These are phyloP conservation scores for Trametes cinnabarina DNA, from an alignment of 768 basidiomycete genomes.

Conservation along the genomic window DNA sequence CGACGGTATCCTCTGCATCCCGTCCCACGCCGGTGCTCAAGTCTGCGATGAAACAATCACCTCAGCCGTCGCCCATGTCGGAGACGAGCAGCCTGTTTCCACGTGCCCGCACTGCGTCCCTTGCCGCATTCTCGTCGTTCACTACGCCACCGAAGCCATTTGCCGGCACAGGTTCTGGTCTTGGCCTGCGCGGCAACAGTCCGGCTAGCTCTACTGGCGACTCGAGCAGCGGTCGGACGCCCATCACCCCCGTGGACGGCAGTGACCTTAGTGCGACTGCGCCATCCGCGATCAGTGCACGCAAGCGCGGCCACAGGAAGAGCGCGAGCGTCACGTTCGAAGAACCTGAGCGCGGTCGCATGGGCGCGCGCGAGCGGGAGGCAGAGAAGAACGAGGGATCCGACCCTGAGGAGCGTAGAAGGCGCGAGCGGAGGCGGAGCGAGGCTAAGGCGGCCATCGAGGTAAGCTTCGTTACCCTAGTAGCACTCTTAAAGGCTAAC, in stretches of 20 bases:
- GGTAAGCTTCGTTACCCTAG: constrained; percentile 43
- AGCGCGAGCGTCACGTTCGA: constrained; percentile 70
- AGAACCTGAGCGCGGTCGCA: constrained; percentile 38
- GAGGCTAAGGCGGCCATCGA: constrained; percentile 89
- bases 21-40: constrained; percentile 6
- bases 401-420: constrained; percentile 47
- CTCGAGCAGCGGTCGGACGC: constrained; percentile 74
- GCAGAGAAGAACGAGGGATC: constrained; percentile 19
- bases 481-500: not conserved
- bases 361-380: constrained; percentile 31
- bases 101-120: constrained; percentile 8
- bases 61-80: constrained; percentile 1
- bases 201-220: constrained; percentile 85
- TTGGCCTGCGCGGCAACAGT: constrained; percentile 50
- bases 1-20: not conserved
- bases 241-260: constrained; percentile 76
- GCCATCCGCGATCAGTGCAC: constrained; percentile 21
- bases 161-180: constrained; percentile 27
- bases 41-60: constrained; percentile 11
- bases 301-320: constrained; percentile 42
- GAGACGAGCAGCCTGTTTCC: not conserved
- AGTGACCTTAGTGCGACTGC: constrained; percentile 48
- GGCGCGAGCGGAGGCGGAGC: constrained; percentile 70
- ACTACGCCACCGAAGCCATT: constrained; percentile 51
- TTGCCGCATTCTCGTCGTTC: not conserved